Percentiles rank a stretch among this genome's conserved stretches.
Conservation (phyloP, 2,329 filamentous ascomycete genomes). For the Byssothecium circinans region DNA sequence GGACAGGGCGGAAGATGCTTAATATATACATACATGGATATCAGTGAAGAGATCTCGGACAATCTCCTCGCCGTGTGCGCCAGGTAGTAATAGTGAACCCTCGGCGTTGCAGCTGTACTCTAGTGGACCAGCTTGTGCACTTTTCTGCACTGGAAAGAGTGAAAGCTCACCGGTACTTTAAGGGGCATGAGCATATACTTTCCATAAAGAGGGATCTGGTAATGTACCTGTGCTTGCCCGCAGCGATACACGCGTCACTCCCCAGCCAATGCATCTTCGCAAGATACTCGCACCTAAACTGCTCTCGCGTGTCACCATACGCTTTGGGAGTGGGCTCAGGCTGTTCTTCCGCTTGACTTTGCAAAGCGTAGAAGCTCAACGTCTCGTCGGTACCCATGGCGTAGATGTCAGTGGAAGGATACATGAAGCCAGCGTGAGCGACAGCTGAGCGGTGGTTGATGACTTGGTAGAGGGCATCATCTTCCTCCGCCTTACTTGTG, state of each 20-base stretch:
- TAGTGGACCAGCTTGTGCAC: slow-evolving; percentile 19
- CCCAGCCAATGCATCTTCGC: slow-evolving; percentile 66
- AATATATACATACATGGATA: slow-evolving; percentile 28
- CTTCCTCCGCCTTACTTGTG: slow-evolving; percentile 64
- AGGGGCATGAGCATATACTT: slow-evolving; percentile 1
- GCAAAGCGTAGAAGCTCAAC: slow-evolving; percentile 71
- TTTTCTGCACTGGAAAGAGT: slow-evolving; percentile 35
- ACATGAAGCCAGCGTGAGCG: slow-evolving; percentile 73
- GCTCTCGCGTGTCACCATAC: slow-evolving; percentile 69
- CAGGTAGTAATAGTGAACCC: slow-evolving; percentile 36
- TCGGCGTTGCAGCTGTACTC: slow-evolving; percentile 33
- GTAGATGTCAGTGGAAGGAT: slow-evolving; percentile 55
- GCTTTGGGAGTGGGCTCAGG: slow-evolving; percentile 49
- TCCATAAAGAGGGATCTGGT: not conserved
- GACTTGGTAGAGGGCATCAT: slow-evolving; percentile 75
- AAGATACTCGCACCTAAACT: slow-evolving; percentile 73
- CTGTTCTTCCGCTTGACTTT: slow-evolving; percentile 64
- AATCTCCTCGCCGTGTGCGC: slow-evolving; percentile 53
- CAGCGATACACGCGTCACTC: slow-evolving; percentile 63
- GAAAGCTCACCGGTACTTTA: slow-evolving; percentile 29
- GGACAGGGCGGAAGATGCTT: not conserved
- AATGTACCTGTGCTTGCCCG: slow-evolving; percentile 68
- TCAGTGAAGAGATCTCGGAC: slow-evolving; percentile 51
- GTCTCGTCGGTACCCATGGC: slow-evolving; percentile 78
- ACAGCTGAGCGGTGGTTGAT: slow-evolving; percentile 77